Percentiles rank a stretch among this genome's conserved stretches.
phyloP scores from a whole-genome alignment of 2,329 filamentous ascomycete species.

The Pyrenophora graminea region DNA sequence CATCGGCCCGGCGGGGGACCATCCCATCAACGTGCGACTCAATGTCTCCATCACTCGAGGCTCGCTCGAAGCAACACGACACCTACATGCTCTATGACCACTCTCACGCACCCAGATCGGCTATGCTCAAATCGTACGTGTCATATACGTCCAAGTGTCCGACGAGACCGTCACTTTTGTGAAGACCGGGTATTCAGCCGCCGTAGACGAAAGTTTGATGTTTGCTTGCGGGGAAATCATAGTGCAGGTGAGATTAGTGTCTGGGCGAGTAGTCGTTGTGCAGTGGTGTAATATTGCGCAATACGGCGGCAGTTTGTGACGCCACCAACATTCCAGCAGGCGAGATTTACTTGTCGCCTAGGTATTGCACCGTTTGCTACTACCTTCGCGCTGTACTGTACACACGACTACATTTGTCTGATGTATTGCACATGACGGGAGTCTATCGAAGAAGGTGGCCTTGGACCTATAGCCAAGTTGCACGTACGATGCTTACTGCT shows the following conservation, averaged over 20 bases:
- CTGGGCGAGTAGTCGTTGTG: conserved; percentile 59
- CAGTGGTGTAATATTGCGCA: conserved; percentile 56
- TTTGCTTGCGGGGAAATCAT: conserved; percentile 54
- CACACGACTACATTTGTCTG: conserved; percentile 56
- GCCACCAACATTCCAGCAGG: conserved; percentile 45
- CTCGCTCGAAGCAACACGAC: conserved; percentile 20
- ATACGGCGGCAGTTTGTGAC: conserved; percentile 58
- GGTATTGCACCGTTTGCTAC: conserved; percentile 53
- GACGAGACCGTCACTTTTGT: conserved; percentile 52
- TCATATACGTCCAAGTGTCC: conserved; percentile 47
- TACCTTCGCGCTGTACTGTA: conserved; percentile 56
- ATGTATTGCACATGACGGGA: conserved; percentile 53
- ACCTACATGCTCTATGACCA: conserved; percentile 59
- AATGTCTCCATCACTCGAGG: too few species aligned
- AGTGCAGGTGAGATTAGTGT: conserved; percentile 57
- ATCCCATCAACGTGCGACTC: too few species aligned
- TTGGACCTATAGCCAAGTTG: conserved; percentile 55
- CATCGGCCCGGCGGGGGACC: conserved; percentile 60
- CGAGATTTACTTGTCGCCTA: conserved; percentile 55
- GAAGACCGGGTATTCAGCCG: conserved; percentile 53
- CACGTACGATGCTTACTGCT: conserved; percentile 58
- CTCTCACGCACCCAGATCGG: conserved; percentile 53
- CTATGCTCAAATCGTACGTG: conserved; percentile 56
- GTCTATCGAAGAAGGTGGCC: conserved; percentile 56
- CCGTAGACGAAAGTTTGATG: conserved; percentile 57